These are phyloP conservation scores for Sporothrix luriei DNA, from an alignment of 2,329 filamentous ascomycete genomes.

Conservation along the genomic window DNA sequence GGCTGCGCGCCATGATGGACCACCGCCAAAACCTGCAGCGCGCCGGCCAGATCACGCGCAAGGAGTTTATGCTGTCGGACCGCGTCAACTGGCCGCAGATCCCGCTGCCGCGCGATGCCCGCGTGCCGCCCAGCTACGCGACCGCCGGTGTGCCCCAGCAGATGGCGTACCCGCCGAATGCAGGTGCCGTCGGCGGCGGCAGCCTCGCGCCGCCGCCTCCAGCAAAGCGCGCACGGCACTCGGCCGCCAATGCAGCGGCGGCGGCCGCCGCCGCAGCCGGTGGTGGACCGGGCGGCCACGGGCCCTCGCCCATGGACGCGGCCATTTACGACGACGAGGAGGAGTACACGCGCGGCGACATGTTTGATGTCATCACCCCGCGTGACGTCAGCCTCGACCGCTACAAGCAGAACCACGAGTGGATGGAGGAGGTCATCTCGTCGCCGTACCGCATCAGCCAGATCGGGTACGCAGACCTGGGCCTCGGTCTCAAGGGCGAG, in stretches of 20 bases:
- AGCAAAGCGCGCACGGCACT: constrained; percentile 57
- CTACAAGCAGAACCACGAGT: constrained; percentile 94
- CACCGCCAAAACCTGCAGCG: constrained; percentile 67
- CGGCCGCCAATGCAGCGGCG: constrained; percentile 31
- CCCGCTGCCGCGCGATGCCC: constrained; percentile 62
- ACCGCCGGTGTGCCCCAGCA: constrained; percentile 54
- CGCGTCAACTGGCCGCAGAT: constrained; percentile 88
- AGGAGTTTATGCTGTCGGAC: constrained; percentile 94
- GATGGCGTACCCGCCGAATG: constrained; percentile 64
- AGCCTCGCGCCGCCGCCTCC: constrained; percentile 57
- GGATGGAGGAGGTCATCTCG: constrained; percentile 96
- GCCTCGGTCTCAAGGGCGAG: constrained; percentile 81
- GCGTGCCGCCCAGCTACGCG: constrained; percentile 56
- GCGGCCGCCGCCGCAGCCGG: neutral
- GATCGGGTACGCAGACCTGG: constrained; percentile 84
- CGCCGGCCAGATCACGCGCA: constrained; percentile 80
- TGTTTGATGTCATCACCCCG: constrained; percentile 86
- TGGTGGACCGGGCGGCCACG: constrained; percentile 26
- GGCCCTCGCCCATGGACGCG: constrained; percentile 29
- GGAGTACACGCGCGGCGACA: constrained; percentile 81
- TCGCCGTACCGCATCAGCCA: constrained; percentile 85
- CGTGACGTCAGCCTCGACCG: constrained; percentile 84
- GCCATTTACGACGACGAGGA: constrained; percentile 77
- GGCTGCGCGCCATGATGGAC: constrained; percentile 62
- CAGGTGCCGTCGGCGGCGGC: constrained; percentile 44